phyloP scores from a whole-genome alignment of 2,329 filamentous ascomycete species.

The Diaporthe sp. region DNA sequence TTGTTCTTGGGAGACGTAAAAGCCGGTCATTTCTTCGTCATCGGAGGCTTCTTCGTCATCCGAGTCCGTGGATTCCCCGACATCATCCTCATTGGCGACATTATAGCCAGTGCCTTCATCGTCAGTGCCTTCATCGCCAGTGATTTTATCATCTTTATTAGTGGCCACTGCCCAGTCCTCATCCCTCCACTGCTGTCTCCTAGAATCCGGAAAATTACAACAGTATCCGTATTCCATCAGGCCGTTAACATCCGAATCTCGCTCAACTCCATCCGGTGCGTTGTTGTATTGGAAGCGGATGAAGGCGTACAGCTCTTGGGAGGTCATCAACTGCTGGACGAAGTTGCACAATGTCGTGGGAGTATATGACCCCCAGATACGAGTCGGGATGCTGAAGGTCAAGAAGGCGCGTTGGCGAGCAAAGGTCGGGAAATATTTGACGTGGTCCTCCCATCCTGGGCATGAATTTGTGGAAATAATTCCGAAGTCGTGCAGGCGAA shows the following conservation, averaged over 20 bases:
- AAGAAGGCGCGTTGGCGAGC: not conserved
- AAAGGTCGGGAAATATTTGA: too few relatives aligned
- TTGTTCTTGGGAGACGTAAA: not conserved
- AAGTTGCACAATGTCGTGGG: not conserved
- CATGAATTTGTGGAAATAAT: not conserved
- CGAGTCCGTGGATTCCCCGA: too few relatives aligned
- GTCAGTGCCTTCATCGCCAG: too few relatives aligned
- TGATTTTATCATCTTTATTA: too few relatives aligned
- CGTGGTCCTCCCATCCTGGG: not conserved
- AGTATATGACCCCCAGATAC: accelerated
- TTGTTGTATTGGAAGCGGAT: not conserved
- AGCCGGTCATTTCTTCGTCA: too few relatives aligned
- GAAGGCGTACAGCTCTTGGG: not conserved
- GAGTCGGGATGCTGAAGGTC: not conserved
- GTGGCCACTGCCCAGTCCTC: too few relatives aligned
- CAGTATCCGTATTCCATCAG: not conserved
- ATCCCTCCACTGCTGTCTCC: too few relatives aligned
- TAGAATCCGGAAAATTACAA: not conserved
- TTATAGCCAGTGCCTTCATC: too few relatives aligned
- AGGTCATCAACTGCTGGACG: not conserved
- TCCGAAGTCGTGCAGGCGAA: not conserved
- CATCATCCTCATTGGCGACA: too few relatives aligned
- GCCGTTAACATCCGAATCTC: not conserved
- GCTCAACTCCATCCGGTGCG: not conserved
- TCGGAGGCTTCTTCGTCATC: too few relatives aligned